Conservation (phyloP, 2,329 filamentous ascomycete species). For the Taxawa tesnikishii region DNA sequence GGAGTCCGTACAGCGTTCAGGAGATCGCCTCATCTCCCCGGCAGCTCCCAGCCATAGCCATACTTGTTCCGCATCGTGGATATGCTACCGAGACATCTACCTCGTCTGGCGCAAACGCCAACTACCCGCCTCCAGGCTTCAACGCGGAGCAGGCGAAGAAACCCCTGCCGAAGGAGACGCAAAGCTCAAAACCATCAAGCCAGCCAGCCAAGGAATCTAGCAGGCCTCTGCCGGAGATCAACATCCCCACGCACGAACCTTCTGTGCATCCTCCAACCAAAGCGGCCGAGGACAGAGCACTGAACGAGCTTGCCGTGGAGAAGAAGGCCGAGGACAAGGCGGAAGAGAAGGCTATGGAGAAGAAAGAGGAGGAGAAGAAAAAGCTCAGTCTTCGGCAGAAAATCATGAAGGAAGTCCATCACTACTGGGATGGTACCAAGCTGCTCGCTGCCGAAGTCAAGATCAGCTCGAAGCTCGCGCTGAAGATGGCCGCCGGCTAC, state of each 20-base stretch:
- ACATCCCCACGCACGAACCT: conserved; percentile 24
- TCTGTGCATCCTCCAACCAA: conserved; percentile 34
- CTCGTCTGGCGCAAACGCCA: conserved; percentile 32
- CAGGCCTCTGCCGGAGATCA: conserved; percentile 11
- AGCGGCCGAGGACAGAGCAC: conserved; percentile 33
- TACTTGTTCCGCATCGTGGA: conserved; percentile 39
- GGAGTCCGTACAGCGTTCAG: conserved; percentile 29
- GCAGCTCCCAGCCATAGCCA: conserved; percentile 43
- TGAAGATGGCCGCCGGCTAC: conserved; percentile 98
- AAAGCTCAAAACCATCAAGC: conserved; percentile 17
- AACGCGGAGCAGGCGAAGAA: conserved; percentile 84
- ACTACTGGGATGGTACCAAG: conserved; percentile 99
- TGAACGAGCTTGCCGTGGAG: conserved; percentile 51
- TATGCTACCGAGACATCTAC: conserved; percentile 47
- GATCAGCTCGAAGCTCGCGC: conserved; percentile 79
- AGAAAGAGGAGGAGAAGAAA: conserved; percentile 60
- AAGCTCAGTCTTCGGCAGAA: conserved; percentile 84
- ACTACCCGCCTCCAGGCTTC: conserved; percentile 76
- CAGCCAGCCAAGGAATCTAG: conserved; percentile 12
- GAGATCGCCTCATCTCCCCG: conserved; percentile 32
- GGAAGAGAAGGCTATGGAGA: conserved; percentile 43
- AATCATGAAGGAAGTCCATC: conserved; percentile 83
- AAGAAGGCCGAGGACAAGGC: conserved; percentile 39
- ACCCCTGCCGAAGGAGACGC: conserved; percentile 52
- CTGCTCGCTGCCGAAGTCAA: conserved; percentile 80